These are phyloP conservation scores for Boletus barrowsii DNA, from an alignment of 768 basidiomycete species.

Conservation along the genomic window DNA sequence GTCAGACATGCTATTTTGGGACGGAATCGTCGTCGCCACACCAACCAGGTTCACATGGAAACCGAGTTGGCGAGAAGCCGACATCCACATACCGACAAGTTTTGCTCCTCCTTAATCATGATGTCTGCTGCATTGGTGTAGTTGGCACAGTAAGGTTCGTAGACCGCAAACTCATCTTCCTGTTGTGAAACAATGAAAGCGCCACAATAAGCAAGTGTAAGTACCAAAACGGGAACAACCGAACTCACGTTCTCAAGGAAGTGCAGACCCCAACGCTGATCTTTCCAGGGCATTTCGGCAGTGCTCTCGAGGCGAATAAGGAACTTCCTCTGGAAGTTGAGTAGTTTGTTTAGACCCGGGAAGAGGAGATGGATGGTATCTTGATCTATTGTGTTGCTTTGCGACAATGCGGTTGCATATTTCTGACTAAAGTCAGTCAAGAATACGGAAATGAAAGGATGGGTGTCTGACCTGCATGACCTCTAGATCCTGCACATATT, in stretches of 20 bases:
- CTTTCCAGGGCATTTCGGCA: constrained; percentile 76
- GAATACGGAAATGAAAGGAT: constrained; percentile 1
- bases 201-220: constrained; percentile 36
- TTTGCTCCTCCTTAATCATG: constrained; percentile 82
- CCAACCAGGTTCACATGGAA: constrained; percentile 21
- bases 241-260: constrained; percentile 77
- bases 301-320: constrained; percentile 86
- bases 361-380: constrained; percentile 96
- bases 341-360: constrained; percentile 88
- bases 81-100: constrained; percentile 64
- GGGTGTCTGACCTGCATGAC: constrained; percentile 77
- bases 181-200: constrained; percentile 56
- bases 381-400: constrained; percentile 82
- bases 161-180: constrained; percentile 95
- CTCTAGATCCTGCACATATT: constrained; percentile 95
- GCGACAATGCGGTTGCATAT: constrained; percentile 82
- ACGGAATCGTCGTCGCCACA: constrained; percentile 20
- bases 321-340: constrained; percentile 96
- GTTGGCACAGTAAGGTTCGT: constrained; percentile 97
- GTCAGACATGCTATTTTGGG: constrained; percentile 23
- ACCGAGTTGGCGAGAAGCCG: constrained; percentile 3
- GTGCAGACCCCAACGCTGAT: constrained; percentile 83
- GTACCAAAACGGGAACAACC: constrained; percentile 9
- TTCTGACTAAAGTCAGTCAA: constrained; percentile 48
- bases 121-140: constrained; percentile 85